Evolutionary conservation across 768 basidiomycete genomes (phyloP), one percentile per base, ranked within the genome.

Genomic region (Hericium coralloides): DNA sequence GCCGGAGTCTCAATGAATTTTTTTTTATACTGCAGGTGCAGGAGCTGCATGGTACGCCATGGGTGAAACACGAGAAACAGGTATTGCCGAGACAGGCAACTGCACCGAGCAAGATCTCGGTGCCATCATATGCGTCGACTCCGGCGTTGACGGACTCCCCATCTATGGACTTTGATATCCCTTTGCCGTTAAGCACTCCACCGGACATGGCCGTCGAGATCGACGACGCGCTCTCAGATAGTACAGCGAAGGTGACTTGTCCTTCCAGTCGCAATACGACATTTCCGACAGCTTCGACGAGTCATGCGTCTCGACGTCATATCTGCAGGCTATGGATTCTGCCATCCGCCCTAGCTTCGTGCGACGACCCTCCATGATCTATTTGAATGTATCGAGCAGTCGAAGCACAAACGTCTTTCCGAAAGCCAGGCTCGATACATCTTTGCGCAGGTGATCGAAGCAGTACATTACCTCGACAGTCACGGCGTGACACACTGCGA

Each of bases 341-440:
- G 39, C 38, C 18, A 38, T 20, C 14, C 75, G 73, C 45, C 73
- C 78, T 20, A 71, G 73, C 48, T 82, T 78, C 66, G 75, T 81
- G 22, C 81, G 89, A 36, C 82, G 93, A 38, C 79, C 89, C 20
- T 93, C 92, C 84, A 95, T 68, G 95, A 98, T 69, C 76, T 98
- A 47, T 98, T 97, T 64, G 95, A 98, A 69, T 95, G 90, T 68
- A 94, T 97, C 49, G 95, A 98, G 70, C 87, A 90, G 65, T 84
- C 85, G 18, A 80, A 82, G 61, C 76, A 93, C 67, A 88, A 87
- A 60, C 81, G 85, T 12, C 79, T 98, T 49, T 79, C 82, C 12
- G 93, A 95, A 70, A 73, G 72, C 49, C 83, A 89, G 66, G 88
- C 92, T 10, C 81, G 85, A 53, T 85, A 85, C 70, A 84, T 97